Conservation (phyloP, 1,284 basidiomycete species). For the Cutaneotrichosporon spelunceum region DNA sequence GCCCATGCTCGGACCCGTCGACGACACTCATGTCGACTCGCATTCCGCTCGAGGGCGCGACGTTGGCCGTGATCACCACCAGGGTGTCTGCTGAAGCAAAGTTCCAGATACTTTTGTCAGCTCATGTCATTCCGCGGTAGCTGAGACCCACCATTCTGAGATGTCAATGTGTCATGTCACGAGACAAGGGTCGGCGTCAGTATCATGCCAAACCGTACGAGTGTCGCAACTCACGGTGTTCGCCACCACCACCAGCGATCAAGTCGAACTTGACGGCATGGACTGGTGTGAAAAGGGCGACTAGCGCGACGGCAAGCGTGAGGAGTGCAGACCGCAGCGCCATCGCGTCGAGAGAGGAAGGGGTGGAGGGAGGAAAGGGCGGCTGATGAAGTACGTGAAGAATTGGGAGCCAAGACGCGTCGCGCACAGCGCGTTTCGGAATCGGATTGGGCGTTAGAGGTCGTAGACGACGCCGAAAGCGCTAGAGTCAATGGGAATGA, state of each 20-base stretch:
- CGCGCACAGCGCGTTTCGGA: conserved; percentile 1
- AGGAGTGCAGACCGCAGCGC: conserved; percentile 21
- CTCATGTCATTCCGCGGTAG: neutral
- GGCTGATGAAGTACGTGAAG: no score
- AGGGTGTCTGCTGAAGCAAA: conserved; percentile 77
- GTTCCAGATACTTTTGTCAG: conserved; percentile 77
- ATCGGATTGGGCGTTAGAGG: neutral
- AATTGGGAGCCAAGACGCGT: neutral
- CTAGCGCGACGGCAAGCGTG: conserved; percentile 24
- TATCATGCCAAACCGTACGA: neutral
- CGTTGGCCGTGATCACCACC: conserved; percentile 91
- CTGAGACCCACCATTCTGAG: conserved; percentile 42
- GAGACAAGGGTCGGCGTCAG: conserved; percentile 10
- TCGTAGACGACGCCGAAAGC: neutral
- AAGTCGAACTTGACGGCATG: conserved; percentile 79
- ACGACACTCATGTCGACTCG: conserved; percentile 90
- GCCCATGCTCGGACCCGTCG: conserved; percentile 80
- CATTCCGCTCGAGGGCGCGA: conserved; percentile 67
- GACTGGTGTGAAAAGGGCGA: conserved; percentile 15
- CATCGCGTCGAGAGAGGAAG: conserved; percentile 14
- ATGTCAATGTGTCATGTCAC: neutral
- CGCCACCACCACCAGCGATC: conserved; percentile 29
- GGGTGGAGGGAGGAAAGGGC: neutral
- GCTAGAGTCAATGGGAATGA: neutral
- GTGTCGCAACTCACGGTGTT: conserved; percentile 1